These are phyloP conservation scores for Diaporthe batatas DNA, from an alignment of 2,329 filamentous ascomycete species.

Conservation along the genomic window DNA sequence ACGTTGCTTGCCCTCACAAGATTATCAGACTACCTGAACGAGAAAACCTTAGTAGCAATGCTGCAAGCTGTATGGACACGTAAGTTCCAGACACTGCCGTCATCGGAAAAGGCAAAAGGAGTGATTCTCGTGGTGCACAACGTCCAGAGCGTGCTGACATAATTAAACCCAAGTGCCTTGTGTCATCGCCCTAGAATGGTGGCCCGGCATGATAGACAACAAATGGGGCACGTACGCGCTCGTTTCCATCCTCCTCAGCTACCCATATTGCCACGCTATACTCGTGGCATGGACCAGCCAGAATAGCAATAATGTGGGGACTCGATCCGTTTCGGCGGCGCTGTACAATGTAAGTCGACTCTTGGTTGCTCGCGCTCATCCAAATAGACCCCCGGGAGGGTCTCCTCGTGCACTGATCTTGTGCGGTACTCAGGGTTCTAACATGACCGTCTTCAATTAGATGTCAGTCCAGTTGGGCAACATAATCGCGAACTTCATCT, in stretches of 20 bases:
- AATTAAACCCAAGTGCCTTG: constrained; percentile 53
- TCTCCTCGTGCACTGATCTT: no score
- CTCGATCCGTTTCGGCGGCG: constrained; percentile 69
- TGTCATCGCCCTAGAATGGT: constrained; percentile 62
- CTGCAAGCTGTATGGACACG: constrained; percentile 66
- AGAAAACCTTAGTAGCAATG: constrained; percentile 61
- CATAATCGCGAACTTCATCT: constrained; percentile 59
- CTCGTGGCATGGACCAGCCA: constrained; percentile 70
- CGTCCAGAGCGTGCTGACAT: neutral
- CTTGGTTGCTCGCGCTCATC: fast-evolving
- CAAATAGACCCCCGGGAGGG: no score
- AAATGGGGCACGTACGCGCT: constrained; percentile 66
- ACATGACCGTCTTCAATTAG: constrained; percentile 39
- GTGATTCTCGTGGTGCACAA: fast-evolving
- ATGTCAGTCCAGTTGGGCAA: constrained; percentile 55
- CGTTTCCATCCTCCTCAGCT: constrained; percentile 62
- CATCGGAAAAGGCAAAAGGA: no score
- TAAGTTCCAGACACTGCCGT: neutral
- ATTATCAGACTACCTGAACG: constrained; percentile 63
- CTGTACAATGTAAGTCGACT: constrained; percentile 65
- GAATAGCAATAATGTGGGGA: constrained; percentile 71
- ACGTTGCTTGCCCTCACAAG: constrained; percentile 65
- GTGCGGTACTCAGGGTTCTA: neutral
- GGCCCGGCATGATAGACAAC: constrained; percentile 57
- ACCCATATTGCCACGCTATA: constrained; percentile 71